Base-by-base conservation (phyloP, 2,329 filamentous ascomycete species). In the Fusarium sp. region DNA sequence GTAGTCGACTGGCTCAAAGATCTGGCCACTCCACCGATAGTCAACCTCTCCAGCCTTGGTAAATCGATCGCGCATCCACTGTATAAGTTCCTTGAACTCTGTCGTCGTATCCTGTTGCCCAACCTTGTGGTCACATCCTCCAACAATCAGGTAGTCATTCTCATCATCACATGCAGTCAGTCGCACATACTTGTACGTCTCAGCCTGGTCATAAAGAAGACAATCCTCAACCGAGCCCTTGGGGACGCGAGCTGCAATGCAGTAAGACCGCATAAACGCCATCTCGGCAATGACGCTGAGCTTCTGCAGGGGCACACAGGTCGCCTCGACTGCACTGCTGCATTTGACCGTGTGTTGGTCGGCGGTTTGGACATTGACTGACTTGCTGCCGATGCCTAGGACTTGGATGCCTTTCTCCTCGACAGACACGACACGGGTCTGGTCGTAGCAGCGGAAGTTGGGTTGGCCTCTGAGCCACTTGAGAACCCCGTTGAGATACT, bases 111-210 rank as follows among this genome's bases (percentile, higher is more conserved):
- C 77, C 44, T 84, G 82, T 67, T 88, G 86, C 0, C 87, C 87
- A n/a, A 89, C 86, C 73, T 87, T 87, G 79, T 89, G 87, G 70
- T 89, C 87, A 53, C 85, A 84, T 2, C 87, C 87, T 7, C 87
- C 87, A 7, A 89, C 81, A 6, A 90, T 78, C 51, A 89, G 73
- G 73, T 88, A 89, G 68, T 89, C 87, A 44, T 87, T 77, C 58
- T 84, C 77, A 0, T 85, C 82, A 58, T 89, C 86, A 71, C 87
- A 88, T 0, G 75, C 78, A 0, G 87, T 88, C 11, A 89, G 73
- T 2, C 87, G 84, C 3, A 87, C 77, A 65, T 89, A 89, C 71
- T 87, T 86, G 81, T 89, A 89, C 27, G 75, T 77, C 27, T 88
- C 86, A 1, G 83, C 85, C 1, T 82, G 80, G 75, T 89, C 86